Percentiles rank a stretch among this genome's conserved stretches.
Conservation (phyloP, 257 asterid species). For the Solanum pennellii region DNA sequence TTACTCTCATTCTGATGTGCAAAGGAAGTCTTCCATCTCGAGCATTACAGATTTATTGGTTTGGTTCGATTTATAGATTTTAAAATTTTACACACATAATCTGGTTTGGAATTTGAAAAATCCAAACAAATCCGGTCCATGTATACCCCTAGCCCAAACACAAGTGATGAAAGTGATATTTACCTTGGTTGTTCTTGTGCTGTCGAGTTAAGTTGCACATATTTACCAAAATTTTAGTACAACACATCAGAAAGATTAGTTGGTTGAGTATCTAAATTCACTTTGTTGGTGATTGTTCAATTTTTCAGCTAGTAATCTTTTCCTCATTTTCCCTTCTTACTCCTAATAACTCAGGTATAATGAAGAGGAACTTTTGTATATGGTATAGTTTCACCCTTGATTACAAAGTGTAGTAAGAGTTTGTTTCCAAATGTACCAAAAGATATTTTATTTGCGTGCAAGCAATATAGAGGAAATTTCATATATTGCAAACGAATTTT, state of each 20-base stretch:
- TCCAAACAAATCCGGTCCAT: no score
- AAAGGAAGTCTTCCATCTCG: background rate
- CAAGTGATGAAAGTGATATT: background rate
- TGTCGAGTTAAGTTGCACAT: background rate
- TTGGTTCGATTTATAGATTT: no score
- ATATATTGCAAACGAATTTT: no score
- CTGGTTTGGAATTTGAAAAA: no score
- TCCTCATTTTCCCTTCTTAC: background rate
- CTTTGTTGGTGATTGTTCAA: background rate
- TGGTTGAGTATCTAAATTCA: background rate
- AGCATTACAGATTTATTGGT: background rate
- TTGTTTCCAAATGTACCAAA: no score
- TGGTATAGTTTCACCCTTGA: background rate
- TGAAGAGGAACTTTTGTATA: background rate
- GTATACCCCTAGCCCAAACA: background rate
- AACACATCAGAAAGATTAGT: background rate
- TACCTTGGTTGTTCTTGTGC: background rate
- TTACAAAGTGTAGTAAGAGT: background rate
- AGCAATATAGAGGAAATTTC: background rate
- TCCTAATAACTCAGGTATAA: background rate
- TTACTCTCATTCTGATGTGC: background rate
- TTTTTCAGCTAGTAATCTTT: no score
- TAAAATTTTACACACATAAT: no score
- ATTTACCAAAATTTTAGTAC: background rate
- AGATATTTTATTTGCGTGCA: background rate